Percentiles rank a stretch among this genome's conserved stretches.
Conservation (phyloP, 192 early-diverging fungal species). For the Backusella tarrabulga region DNA sequence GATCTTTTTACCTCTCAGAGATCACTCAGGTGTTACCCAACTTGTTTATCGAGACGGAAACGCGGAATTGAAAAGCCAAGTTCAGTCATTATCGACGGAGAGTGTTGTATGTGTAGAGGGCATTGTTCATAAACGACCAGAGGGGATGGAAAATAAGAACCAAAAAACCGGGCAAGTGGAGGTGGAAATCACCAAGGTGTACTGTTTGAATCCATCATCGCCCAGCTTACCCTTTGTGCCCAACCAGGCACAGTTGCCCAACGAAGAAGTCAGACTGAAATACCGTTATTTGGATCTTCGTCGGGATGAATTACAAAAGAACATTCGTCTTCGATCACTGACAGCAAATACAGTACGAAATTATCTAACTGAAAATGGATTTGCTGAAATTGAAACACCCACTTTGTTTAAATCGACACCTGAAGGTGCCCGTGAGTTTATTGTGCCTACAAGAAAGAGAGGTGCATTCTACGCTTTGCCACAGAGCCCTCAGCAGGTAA, state of each 20-base stretch:
- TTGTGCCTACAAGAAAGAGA: slow-evolving; percentile 82
- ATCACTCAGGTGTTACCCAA: slow-evolving; percentile 74
- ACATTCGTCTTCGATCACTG: slow-evolving; percentile 68
- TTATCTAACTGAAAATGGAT: slow-evolving; percentile 65
- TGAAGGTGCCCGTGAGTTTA: slow-evolving; percentile 90
- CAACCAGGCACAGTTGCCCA: slow-evolving; percentile 54
- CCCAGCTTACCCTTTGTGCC: slow-evolving; percentile 62
- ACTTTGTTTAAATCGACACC: slow-evolving; percentile 89
- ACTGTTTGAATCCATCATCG: slow-evolving; percentile 69
- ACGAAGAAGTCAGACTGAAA: slow-evolving; percentile 73
- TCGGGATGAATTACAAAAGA: slow-evolving; percentile 69
- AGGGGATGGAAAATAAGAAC: slow-evolving; percentile 40
- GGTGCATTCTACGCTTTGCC: slow-evolving; percentile 85
- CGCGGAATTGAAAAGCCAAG: slow-evolving; percentile 26
- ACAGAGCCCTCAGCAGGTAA: slow-evolving; percentile 87
- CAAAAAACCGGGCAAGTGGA: slow-evolving; percentile 69
- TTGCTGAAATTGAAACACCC: slow-evolving; percentile 93
- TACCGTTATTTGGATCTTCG: slow-evolving; percentile 84
- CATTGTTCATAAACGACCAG: slow-evolving; percentile 55
- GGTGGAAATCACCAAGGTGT: slow-evolving; percentile 55
- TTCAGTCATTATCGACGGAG: slow-evolving; percentile 63
- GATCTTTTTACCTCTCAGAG: slow-evolving; percentile 77
- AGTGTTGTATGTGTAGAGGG: slow-evolving; percentile 72
- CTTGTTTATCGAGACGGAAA: slow-evolving; percentile 50
- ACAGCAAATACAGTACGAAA: slow-evolving; percentile 66